phyloP scores from a whole-genome alignment of 2,329 filamentous ascomycete species.

The Claviceps spartinae region DNA sequence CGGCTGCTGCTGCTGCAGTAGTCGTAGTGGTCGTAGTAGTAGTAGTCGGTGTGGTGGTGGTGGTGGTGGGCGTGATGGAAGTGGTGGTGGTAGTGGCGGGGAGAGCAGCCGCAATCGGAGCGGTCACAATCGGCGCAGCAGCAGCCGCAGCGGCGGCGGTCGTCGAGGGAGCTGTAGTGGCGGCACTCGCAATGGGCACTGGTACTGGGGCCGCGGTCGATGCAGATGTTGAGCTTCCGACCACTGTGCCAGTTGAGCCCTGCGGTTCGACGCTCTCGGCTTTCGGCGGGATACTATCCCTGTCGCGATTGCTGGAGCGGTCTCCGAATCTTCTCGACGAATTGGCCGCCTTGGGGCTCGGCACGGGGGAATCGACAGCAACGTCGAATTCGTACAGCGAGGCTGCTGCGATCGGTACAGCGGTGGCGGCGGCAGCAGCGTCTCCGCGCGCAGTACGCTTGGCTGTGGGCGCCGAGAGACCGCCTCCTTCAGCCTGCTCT shows the following conservation, averaged over 20 bases:
- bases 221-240: not conserved
- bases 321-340: slow-evolving; percentile 23
- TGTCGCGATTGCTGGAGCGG: slow-evolving; percentile 25
- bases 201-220: not conserved
- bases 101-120: not conserved
- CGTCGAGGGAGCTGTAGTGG: not conserved
- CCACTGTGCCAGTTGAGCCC: slow-evolving; percentile 15
- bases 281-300: slow-evolving; percentile 42
- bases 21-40: no score
- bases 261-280: slow-evolving; percentile 44
- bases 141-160: not conserved
- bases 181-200: not conserved
- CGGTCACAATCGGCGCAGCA: not conserved
- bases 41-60: no score
- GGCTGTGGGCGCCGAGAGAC: slow-evolving; percentile 9
- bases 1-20: not conserved
- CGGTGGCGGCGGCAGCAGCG: slow-evolving; percentile 2
- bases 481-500: slow-evolving; percentile 23
- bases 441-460: slow-evolving; percentile 12
- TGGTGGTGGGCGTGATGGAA: no score
- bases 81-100: no score
- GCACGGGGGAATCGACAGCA: slow-evolving; percentile 30
- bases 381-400: slow-evolving; percentile 32
- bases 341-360: slow-evolving; percentile 25
- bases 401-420: slow-evolving; percentile 8